These are phyloP conservation scores for Naegleria fowleri DNA, from an alignment of 208 protist species.

Conservation along the genomic window DNA sequence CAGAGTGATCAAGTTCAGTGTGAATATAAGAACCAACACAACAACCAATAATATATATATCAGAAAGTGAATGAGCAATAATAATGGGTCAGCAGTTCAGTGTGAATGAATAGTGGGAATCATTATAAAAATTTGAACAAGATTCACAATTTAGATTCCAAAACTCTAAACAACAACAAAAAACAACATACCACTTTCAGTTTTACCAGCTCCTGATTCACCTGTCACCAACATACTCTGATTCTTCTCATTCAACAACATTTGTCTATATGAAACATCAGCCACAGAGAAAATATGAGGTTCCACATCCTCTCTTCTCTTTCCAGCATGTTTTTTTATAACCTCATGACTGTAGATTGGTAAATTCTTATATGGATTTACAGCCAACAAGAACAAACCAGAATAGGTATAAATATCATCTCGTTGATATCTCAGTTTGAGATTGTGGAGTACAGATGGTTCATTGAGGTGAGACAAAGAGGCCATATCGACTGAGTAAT, in stretches of 20 bases:
- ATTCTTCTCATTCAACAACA: conserved; percentile 65
- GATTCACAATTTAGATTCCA: too few species aligned
- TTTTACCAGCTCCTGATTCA: conserved; percentile 90
- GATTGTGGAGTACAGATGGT: conserved; percentile 37
- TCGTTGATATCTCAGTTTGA: conserved; percentile 47
- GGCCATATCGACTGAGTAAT: conserved; percentile 7
- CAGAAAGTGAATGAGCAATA: too few species aligned
- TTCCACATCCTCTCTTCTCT: background rate
- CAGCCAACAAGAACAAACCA: conserved; percentile 48
- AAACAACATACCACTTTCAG: conserved; percentile 56
- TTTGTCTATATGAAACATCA: conserved; percentile 68
- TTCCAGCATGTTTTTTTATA: background rate
- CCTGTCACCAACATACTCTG: conserved; percentile 84
- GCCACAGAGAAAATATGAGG: conserved; percentile 31
- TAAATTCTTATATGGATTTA: conserved; percentile 50
- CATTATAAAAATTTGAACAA: background rate
- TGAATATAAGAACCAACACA: too few species aligned
- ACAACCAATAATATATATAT: too few species aligned
- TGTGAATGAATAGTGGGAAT: background rate
- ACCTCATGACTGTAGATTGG: conserved; percentile 1
- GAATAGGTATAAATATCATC: conserved; percentile 55
- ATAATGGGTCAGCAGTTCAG: too few species aligned
- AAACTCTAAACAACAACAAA: too few species aligned
- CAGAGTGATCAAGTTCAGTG: too few species aligned
- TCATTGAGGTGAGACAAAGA: conserved; percentile 46